Conservation (phyloP, 352 stramenopile species). For the Blastocystis sp. region DNA sequence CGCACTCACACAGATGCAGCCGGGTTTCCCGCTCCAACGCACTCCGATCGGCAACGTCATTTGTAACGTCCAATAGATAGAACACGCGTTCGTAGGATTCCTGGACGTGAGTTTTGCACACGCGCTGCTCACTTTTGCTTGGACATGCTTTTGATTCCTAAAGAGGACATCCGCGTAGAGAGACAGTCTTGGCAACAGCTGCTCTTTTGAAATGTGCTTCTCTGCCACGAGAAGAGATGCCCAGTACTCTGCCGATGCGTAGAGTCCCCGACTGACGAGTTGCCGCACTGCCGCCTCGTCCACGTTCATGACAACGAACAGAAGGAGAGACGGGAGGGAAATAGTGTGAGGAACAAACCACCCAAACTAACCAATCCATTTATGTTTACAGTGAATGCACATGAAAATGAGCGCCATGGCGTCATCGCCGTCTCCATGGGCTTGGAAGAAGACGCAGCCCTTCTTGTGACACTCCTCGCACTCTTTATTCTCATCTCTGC, state of each 20-base stretch:
- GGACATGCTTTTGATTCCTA: background rate
- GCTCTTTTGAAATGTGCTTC: background rate
- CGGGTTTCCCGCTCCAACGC: background rate
- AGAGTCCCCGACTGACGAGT: constrained; percentile 4
- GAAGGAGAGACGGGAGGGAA: background rate
- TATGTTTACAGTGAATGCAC: constrained; percentile 72
- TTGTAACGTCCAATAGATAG: background rate
- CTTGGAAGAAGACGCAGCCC: constrained; percentile 71
- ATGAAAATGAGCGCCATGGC: constrained; percentile 74
- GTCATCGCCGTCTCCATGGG: constrained; percentile 70
- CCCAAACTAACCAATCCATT: constrained; percentile 67
- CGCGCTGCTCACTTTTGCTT: background rate
- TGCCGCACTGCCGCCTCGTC: background rate
- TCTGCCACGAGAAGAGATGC: constrained; percentile 15
- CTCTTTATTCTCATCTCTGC: constrained; percentile 63
- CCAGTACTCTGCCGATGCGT: constrained; percentile 63
- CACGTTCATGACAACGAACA: background rate
- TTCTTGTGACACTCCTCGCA: constrained; percentile 59
- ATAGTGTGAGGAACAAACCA: background rate
- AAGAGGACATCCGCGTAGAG: constrained; percentile 32
- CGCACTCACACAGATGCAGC: constrained; percentile 49
- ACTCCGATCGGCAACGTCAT: background rate
- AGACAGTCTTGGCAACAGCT: background rate
- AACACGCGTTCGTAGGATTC: constrained; percentile 10
- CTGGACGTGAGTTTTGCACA: background rate